Conservation (phyloP, 768 basidiomycete genomes). For the Suillus sp. region DNA sequence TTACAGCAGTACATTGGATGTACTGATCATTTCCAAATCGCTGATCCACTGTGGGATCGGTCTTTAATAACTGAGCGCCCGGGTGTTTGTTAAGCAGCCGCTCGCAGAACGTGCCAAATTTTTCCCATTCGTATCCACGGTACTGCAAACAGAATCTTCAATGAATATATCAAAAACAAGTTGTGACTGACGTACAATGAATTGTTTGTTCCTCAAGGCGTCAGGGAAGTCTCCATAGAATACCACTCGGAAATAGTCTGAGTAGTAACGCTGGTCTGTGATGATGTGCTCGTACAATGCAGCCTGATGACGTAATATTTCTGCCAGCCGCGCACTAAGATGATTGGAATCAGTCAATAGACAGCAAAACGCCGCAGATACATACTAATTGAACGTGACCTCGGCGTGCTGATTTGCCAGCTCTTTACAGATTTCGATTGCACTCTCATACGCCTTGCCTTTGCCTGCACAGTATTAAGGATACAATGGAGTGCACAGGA, state of each 20-base stretch:
- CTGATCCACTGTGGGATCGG: conserved; percentile 79
- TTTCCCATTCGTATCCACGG: conserved; percentile 95
- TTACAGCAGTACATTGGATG: conserved; percentile 86
- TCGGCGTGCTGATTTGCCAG: conserved; percentile 85
- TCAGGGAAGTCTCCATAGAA: conserved; percentile 92
- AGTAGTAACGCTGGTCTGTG: conserved; percentile 79
- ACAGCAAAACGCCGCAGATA: conserved; percentile 7
- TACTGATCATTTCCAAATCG: conserved; percentile 79
- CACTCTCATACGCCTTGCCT: conserved; percentile 97
- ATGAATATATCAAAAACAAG: not conserved
- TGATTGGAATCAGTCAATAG: conserved; percentile 15
- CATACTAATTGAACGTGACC: conserved; percentile 90
- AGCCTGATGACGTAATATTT: conserved; percentile 87
- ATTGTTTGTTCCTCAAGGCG: conserved; percentile 86
- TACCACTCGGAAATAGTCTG: conserved; percentile 91
- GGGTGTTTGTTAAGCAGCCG: conserved; percentile 90
- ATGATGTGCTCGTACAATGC: conserved; percentile 85
- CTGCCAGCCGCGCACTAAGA: conserved; percentile 73
- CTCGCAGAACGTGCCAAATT: conserved; percentile 86
- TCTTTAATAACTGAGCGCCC: conserved; percentile 76
- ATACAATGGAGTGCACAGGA: conserved; percentile 4
- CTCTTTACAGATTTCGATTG: conserved; percentile 92
- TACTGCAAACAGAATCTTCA: conserved; percentile 51
- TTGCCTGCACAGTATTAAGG: conserved; percentile 56
- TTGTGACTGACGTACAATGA: conserved; percentile 62